A percentile compares a stretch with the other conserved stretches of the same genome.
phyloP scores from a whole-genome alignment of 768 basidiomycete genomes.

The Serpula lacrymans region DNA sequence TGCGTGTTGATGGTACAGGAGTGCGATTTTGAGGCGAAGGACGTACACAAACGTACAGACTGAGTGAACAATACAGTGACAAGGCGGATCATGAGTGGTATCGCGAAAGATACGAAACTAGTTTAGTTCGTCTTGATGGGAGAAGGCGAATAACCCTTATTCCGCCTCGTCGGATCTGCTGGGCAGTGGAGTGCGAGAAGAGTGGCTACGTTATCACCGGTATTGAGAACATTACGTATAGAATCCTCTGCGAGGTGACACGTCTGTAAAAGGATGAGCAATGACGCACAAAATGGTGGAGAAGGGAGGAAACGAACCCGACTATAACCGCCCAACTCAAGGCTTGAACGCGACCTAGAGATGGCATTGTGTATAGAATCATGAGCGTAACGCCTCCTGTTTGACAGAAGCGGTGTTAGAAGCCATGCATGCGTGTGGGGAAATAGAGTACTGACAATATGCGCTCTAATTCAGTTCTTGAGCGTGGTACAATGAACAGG shows the following conservation, averaged over 20 bases:
- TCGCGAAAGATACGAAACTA: conserved; percentile 13
- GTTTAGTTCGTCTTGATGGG: conserved; percentile 44
- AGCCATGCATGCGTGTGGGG: conserved; percentile 1
- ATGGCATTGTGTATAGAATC: conserved; percentile 83
- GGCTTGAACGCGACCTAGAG: conserved; percentile 58
- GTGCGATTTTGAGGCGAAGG: no score
- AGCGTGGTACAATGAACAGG: conserved; percentile 66
- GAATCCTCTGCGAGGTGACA: conserved; percentile 72
- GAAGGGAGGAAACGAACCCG: conserved; percentile 35
- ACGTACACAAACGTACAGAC: conserved; percentile 10
- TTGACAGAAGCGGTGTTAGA: conserved; percentile 8
- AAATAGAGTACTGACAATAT: conserved; percentile 51
- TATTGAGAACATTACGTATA: conserved; percentile 64
- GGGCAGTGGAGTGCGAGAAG: conserved; percentile 60
- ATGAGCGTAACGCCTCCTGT: conserved; percentile 70
- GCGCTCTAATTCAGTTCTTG: conserved; percentile 63
- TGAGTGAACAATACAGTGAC: conserved; percentile 12
- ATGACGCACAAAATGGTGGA: conserved; percentile 4
- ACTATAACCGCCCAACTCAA: conserved; percentile 55
- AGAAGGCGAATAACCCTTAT: conserved; percentile 50
- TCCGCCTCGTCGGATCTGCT: conserved; percentile 11
- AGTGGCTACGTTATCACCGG: conserved; percentile 59
- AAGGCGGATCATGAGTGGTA: conserved; percentile 6
- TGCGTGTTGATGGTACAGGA: no score
- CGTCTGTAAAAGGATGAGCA: conserved; percentile 38